Conservation (phyloP, 2,329 filamentous ascomycete genomes). For the Claviceps africana region DNA sequence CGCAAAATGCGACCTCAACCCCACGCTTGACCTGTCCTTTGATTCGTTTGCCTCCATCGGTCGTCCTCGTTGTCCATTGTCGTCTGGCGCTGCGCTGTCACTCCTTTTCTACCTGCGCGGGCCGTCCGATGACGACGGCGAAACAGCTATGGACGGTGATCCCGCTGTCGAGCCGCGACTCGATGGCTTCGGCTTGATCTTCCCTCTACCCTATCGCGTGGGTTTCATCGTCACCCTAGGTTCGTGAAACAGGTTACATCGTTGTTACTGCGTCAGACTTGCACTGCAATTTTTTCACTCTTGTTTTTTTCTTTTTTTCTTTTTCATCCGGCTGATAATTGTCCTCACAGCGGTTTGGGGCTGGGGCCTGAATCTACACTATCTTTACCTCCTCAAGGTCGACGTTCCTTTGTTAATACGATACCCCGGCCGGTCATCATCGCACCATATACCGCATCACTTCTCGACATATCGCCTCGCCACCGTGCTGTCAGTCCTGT, state of each 20-base stretch:
- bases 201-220: conserved; percentile 82
- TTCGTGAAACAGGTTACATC: conserved; percentile 26
- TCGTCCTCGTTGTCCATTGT: neutral
- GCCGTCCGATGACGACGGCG: conserved; percentile 5
- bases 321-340: neutral
- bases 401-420: conserved; percentile 77
- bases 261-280: neutral
- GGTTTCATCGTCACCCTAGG: conserved; percentile 75
- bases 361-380: conserved; percentile 86
- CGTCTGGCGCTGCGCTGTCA: neutral
- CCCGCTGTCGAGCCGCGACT: conserved; percentile 55
- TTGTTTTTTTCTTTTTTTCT: neutral
- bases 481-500: conserved; percentile 56
- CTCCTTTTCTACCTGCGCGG: neutral
- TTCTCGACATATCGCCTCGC: conserved; percentile 77
- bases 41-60: neutral
- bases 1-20: too few species aligned
- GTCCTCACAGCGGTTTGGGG: conserved; percentile 71
- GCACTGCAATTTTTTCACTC: neutral
- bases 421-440: conserved; percentile 62
- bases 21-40: neutral
- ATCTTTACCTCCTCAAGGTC: conserved; percentile 65
- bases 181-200: conserved; percentile 73
- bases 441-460: conserved; percentile 61
- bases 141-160: conserved; percentile 53